These are phyloP conservation scores for Thuidium tamariscinum DNA, from an alignment of 225 moss, liverwort and hornwort species.

Conservation along the genomic window DNA sequence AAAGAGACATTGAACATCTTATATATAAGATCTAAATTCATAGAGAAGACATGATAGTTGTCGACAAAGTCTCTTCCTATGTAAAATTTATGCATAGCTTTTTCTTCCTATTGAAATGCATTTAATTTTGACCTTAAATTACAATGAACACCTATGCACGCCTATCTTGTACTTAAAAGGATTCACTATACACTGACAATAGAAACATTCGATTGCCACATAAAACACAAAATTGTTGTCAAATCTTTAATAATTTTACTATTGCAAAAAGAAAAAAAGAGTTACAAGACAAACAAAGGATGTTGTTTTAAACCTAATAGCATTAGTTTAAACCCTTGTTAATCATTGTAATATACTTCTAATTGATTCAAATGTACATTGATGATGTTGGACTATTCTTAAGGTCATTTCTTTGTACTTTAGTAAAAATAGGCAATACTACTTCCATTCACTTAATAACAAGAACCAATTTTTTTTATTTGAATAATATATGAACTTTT, in stretches of 20 bases:
- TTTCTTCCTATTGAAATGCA: background rate
- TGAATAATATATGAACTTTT: accelerated
- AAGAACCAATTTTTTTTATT: accelerated
- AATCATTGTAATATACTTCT: background rate
- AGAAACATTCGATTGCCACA: background rate
- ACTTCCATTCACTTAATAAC: accelerated
- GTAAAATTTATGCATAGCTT: accelerated
- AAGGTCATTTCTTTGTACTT: accelerated
- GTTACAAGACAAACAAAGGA: accelerated
- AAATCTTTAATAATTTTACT: background rate
- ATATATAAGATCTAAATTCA: background rate
- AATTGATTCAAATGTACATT: too few species aligned
- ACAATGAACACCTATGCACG: accelerated
- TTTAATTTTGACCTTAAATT: background rate
- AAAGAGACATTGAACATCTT: background rate
- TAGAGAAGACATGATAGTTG: accelerated
- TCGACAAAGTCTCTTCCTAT: background rate
- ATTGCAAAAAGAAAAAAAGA: too few species aligned
- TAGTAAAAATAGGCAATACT: accelerated
- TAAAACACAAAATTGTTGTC: accelerated
- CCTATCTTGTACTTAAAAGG: background rate
- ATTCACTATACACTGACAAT: background rate
- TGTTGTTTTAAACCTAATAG: background rate
- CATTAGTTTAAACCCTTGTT: too few species aligned
- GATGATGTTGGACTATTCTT: background rate